Evolutionary conservation across 225 moss, liverwort and hornwort genomes (phyloP), one percentile per base, ranked within the genome.

Genomic region (Physcomitrellopsis africana): DNA sequence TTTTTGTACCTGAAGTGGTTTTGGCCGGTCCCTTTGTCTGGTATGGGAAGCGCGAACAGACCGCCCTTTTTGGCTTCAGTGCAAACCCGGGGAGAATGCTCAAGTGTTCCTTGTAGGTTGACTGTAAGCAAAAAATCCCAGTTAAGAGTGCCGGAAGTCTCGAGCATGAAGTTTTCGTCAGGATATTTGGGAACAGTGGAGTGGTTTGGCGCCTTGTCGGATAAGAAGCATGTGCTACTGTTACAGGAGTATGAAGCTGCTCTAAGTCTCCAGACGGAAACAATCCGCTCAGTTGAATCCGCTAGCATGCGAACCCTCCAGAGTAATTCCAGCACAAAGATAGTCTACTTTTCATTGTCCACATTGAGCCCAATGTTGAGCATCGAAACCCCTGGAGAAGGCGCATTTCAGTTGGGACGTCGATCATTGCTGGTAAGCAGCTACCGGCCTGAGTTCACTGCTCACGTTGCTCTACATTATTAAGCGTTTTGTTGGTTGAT

Each of bases 1-100:
- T 60, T 60, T 26, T 17, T 72, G 72, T 49, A 72, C 29, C 48
- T 72, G 19, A 72, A 32, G 23, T 61, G 46, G 72, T 10, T 72
- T 60, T 46, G 27, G 60, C 60, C 10, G 27, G 46, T 24, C 32
- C 5, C 32, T 2, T 37, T 37, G 7, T 37, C 32, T 4, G 32
- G 4, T 4, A 37, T 7, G 17, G 47, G 32, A 27, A 46, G 57
- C 14, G 10, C 24, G 22, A 59, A 72, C 48, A 15, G 32, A 46
- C 10, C 66, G 10, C 11, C 13, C 17, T 10, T 23, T 20, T 18
- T 51, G 20, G 55, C n/a, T 10, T 61, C 61, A 27, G 60, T 61
- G 47, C 60, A 47, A 18, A 72, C 11, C 15, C 60, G 42, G 18
- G 60, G 7, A n/a, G 72, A 72, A 60, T 48, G 60, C 14, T 24